Evolutionary conservation across 495 filamentous ascomycete species (phyloP).

Genomic region (Aspergillus mulundensis): DNA sequence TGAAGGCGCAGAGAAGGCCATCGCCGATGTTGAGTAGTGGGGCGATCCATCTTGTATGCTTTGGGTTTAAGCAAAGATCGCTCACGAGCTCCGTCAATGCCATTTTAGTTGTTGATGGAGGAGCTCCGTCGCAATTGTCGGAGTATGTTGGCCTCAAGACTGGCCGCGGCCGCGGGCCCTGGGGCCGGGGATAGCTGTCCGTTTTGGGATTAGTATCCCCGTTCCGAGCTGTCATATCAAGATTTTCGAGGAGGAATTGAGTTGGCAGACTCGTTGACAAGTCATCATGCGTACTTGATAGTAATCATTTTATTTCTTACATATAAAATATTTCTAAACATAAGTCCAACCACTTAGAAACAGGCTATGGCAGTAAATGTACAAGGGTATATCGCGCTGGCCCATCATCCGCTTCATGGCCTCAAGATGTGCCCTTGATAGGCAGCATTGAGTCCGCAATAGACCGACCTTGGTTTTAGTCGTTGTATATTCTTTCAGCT

Average conservation of each 20-base stretch:
- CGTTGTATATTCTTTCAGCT: not conserved
- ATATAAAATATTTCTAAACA: not conserved
- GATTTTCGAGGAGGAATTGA: not conserved
- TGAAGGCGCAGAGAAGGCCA: slow-evolving; percentile 63
- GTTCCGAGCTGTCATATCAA: not conserved
- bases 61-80: slow-evolving; percentile 38
- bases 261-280: not conserved
- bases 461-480: not conserved
- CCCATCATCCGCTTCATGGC: not conserved
- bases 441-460: not conserved
- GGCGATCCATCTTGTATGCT: slow-evolving; percentile 59
- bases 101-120: slow-evolving; percentile 15
- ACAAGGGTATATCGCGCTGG: slow-evolving; percentile 23
- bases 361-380: slow-evolving; percentile 17
- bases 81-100: slow-evolving; percentile 12
- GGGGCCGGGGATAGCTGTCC: slow-evolving; percentile 17
- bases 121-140: slow-evolving; percentile 10
- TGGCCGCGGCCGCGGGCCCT: too few relatives aligned
- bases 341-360: slow-evolving; percentile 1
- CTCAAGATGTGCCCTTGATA: not conserved
- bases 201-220: slow-evolving; percentile 21
- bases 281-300: not conserved
- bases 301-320: not conserved
- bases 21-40: slow-evolving; percentile 71
- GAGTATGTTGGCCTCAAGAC: not conserved